Base-by-base conservation (phyloP, 768 basidiomycete species). In the Mycena maculata region DNA sequence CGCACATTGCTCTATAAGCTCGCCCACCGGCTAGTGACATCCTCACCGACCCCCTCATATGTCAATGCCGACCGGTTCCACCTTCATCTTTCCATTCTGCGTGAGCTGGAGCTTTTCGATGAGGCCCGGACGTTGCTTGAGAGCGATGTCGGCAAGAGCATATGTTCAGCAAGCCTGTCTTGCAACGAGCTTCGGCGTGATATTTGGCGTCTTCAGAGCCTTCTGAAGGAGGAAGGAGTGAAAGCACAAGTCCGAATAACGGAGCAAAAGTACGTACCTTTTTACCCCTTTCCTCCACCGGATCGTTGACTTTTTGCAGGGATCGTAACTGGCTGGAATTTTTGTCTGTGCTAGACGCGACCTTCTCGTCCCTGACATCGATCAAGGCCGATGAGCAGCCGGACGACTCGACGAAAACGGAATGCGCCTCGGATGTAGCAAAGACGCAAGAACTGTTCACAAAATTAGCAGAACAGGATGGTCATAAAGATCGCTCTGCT, bases 311-410 rank as follows among this genome's bases (percentile, higher is more conserved):
- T 0, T 61, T 20, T n/a, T 47, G 63, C 47, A 89, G 93, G 39
- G 92, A 95, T 72, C 90, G 92, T 39, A 95, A 95, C 72, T 95
- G 94, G 94, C 82, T 93, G 7, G 93, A 94, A 72, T 94, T 95
- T 74, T 76, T 93, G 45, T 86, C 92, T 8, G 78, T 94, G 23
- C 77, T 95, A 7, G 90, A 95, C 67, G 88, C 87, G 1, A 83
- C 89, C 11, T 90, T 95, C 68, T 76, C 79, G 41, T 76, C 81
- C 54, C 59, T 83, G 42, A 72, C 77, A 20, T 39, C 44, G 1
- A 69, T 76, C 47, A 39, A 49, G 65, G 67, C 45, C 66, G 72
- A 8, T 59, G 73, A 6, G 75, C 42, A 73, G 8, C 55, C 76
- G 22, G 74, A 75, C n/a, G 80, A 83, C 42, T 75, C 76, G 11